These are phyloP conservation scores for Geosmithia morbida DNA, from an alignment of 2,329 filamentous ascomycete species.

Conservation along the genomic window DNA sequence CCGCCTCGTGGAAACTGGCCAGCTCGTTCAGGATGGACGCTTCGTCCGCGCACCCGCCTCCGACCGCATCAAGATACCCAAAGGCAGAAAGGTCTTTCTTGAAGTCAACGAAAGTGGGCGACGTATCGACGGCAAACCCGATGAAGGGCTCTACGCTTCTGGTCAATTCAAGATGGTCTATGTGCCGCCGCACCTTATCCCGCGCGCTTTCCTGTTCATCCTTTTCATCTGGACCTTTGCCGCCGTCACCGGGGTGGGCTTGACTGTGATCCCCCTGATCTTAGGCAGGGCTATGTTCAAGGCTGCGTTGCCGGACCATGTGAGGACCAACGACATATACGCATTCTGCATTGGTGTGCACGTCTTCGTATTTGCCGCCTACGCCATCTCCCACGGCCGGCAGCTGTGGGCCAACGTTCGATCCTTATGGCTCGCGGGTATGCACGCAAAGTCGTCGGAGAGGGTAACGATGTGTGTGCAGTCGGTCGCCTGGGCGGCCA, in stretches of 20 bases:
- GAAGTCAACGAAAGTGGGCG: conserved; percentile 52
- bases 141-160: conserved; percentile 36
- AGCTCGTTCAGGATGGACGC: conserved; percentile 55
- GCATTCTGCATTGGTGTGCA: conserved; percentile 88
- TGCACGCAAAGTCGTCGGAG: not conserved
- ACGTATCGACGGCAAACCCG: conserved; percentile 40
- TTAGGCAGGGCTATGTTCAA: conserved; percentile 72
- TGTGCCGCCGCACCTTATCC: conserved; percentile 70
- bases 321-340: conserved; percentile 86
- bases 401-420: conserved; percentile 18
- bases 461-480: not conserved
- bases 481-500: conserved; percentile 17
- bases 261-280: conserved; percentile 75
- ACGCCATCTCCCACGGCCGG: conserved; percentile 39
- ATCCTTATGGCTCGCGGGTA: conserved; percentile 11
- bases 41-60: conserved; percentile 91
- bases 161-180: conserved; percentile 59
- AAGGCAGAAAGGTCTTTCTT: conserved; percentile 68
- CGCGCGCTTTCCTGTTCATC: conserved; percentile 74
- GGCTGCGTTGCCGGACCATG: conserved; percentile 52
- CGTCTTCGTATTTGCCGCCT: conserved; percentile 54
- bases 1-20: conserved; percentile 28
- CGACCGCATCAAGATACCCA: conserved; percentile 88
- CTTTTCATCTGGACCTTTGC: conserved; percentile 88
- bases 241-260: conserved; percentile 68